phyloP scores from a whole-genome alignment of 768 basidiomycete species.

The Podaxis mareebaensis region DNA sequence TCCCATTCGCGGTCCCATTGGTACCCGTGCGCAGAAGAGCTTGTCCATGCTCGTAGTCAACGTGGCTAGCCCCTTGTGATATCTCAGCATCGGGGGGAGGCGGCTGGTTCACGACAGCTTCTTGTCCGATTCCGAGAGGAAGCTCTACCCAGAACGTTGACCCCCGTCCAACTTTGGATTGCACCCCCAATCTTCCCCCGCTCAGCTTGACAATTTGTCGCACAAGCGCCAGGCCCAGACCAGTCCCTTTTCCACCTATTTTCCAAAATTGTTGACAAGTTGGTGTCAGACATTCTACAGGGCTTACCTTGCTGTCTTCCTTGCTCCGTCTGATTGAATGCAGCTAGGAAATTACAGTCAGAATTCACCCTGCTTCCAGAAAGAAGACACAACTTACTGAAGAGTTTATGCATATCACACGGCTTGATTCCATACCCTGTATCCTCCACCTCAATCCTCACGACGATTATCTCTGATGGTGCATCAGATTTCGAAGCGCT shows the following conservation, averaged over 20 bases:
- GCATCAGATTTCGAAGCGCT: background rate
- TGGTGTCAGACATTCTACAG: background rate
- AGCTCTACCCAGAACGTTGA: constrained; percentile 91
- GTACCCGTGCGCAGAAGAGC: constrained; percentile 3
- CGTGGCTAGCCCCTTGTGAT: background rate
- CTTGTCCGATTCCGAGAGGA: constrained; percentile 72
- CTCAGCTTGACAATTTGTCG: constrained; percentile 77
- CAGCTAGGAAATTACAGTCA: constrained; percentile 39
- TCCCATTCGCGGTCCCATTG: background rate
- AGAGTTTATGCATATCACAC: constrained; percentile 70
- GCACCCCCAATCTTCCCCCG: constrained; percentile 73
- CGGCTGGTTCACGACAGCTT: constrained; percentile 34
- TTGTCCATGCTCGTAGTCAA: constrained; percentile 9
- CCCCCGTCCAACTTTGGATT: constrained; percentile 63
- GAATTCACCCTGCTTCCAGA: background rate
- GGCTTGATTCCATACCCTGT: constrained; percentile 58
- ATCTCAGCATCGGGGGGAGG: constrained; percentile 9
- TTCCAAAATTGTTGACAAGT: background rate
- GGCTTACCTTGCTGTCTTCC: constrained; percentile 62
- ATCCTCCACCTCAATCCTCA: constrained; percentile 84
- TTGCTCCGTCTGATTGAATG: constrained; percentile 79
- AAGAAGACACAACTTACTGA: constrained; percentile 48
- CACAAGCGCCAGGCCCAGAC: constrained; percentile 74
- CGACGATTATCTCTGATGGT: constrained; percentile 62
- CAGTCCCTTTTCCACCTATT: constrained; percentile 65